Percentiles rank a stretch among this genome's conserved stretches.
Evolutionary conservation across 805 yeast species (phyloP).

Genomic region (Kluyveromyces wickerhamii): DNA sequence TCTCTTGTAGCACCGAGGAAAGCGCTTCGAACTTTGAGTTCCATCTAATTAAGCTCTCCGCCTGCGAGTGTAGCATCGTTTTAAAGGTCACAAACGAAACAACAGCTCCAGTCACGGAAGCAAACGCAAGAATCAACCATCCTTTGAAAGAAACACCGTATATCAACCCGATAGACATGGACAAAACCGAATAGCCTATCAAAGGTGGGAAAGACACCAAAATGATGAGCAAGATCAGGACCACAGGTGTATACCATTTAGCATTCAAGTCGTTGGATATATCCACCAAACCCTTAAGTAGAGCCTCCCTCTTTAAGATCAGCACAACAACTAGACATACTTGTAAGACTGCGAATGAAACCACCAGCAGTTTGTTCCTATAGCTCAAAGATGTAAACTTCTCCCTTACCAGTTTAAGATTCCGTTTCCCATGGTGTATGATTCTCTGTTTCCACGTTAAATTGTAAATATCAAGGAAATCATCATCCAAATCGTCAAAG

Average conservation of each 20-base stretch:
- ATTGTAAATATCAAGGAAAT: constrained; percentile 27
- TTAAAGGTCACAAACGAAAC: constrained; percentile 65
- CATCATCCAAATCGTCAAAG: constrained; percentile 22
- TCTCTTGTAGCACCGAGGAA: constrained; percentile 63
- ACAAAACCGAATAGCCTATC: constrained; percentile 67
- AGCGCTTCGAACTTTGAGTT: constrained; percentile 68
- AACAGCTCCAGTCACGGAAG: constrained; percentile 67
- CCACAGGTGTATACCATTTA: constrained; percentile 34
- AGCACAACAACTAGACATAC: constrained; percentile 14
- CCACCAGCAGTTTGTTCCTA: constrained; percentile 19
- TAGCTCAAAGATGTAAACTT: constrained; percentile 14
- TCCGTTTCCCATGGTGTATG: constrained; percentile 14
- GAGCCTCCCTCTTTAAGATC: constrained; percentile 22
- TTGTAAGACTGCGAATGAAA: constrained; percentile 11
- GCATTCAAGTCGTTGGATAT: constrained; percentile 40
- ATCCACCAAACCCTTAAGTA: constrained; percentile 29
- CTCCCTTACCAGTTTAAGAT: constrained; percentile 9
- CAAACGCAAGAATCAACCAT: constrained; percentile 65
- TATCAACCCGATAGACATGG: constrained; percentile 66
- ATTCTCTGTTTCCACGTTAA: constrained; percentile 29
- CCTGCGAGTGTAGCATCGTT: constrained; percentile 46
- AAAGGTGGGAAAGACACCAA: constrained; percentile 84
- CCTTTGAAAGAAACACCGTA: constrained; percentile 71
- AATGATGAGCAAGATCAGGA: constrained; percentile 48
- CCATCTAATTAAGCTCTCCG: constrained; percentile 49